Percentiles rank a stretch among this genome's conserved stretches.
These are phyloP conservation scores for Neopestalotiopsis sp. DNA, from an alignment of 2,329 filamentous ascomycete genomes.

Conservation along the genomic window DNA sequence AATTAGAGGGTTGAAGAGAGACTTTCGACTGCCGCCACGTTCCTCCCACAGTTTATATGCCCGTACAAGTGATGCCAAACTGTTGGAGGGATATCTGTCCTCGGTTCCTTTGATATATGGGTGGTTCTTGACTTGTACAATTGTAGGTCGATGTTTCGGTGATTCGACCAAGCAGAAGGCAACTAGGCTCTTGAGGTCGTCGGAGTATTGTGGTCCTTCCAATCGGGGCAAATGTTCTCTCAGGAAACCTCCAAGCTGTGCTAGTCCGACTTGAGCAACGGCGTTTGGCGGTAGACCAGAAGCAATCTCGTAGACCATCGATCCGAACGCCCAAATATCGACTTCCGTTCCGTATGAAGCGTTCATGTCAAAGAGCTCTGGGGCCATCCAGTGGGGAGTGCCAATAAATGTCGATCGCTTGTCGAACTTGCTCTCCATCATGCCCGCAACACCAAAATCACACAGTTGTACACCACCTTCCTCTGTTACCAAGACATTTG, in stretches of 20 bases:
- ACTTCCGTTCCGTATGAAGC: conserved; percentile 73
- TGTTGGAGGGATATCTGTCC: conserved; percentile 66
- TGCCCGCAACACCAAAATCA: conserved; percentile 83
- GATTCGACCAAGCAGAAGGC: conserved; percentile 75
- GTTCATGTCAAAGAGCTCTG: conserved; percentile 72
- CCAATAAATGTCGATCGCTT: conserved; percentile 84
- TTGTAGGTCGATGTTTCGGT: conserved; percentile 70
- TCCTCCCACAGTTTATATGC: conserved; percentile 79
- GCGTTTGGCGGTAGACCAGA: conserved; percentile 77
- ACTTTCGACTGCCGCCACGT: conserved; percentile 71
- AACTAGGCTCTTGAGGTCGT: conserved; percentile 71
- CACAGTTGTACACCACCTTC: conserved; percentile 79
- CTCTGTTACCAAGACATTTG: conserved; percentile 81
- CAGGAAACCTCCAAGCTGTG: conserved; percentile 60
- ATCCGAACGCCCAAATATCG: conserved; percentile 86
- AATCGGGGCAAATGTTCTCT: conserved; percentile 70
- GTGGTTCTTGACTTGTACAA: conserved; percentile 72
- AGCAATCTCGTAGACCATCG: conserved; percentile 81
- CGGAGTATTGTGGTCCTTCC: conserved; percentile 73
- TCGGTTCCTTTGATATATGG: conserved; percentile 70
- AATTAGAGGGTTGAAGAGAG: conserved; percentile 60
- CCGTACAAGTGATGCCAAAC: conserved; percentile 69
- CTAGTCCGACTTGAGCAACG: conserved; percentile 55
- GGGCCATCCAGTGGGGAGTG: conserved; percentile 87
- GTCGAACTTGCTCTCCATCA: conserved; percentile 75